phyloP scores from a whole-genome alignment of 192 early-diverging fungal genomes.

The Phycomyces blakesleeanus region DNA sequence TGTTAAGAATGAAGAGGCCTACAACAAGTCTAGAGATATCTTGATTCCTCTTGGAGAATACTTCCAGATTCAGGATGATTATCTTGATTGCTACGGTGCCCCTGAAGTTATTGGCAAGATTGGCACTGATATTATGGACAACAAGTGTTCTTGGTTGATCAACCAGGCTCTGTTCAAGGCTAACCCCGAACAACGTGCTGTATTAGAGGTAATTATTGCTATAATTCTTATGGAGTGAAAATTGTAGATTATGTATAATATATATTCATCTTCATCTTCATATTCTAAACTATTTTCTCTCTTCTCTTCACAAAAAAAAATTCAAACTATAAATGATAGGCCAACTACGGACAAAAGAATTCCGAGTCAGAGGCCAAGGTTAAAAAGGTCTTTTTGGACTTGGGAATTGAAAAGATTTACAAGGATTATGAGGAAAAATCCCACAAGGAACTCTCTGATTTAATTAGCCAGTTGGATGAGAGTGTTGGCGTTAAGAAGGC shows the following conservation, averaged over 20 bases:
- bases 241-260: too few relatives aligned
- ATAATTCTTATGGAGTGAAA: too few relatives aligned
- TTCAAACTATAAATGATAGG: slow-evolving; percentile 20
- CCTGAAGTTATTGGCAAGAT: slow-evolving; percentile 96
- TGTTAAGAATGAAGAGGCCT: slow-evolving; percentile 72
- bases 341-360: slow-evolving; percentile 89
- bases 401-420: slow-evolving; percentile 78
- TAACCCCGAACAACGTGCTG: slow-evolving; percentile 77
- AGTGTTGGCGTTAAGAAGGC: slow-evolving; percentile 64
- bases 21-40: slow-evolving; percentile 78
- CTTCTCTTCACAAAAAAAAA: background rate
- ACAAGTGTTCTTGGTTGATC: slow-evolving; percentile 99
- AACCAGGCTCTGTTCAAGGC: slow-evolving; percentile 83
- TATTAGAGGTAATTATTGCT: slow-evolving; percentile 58
- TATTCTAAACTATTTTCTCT: too few relatives aligned
- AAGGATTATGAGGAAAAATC: slow-evolving; percentile 87
- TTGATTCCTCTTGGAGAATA: slow-evolving; percentile 95
- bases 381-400: slow-evolving; percentile 80
- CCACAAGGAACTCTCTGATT: slow-evolving; percentile 61
- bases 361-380: slow-evolving; percentile 72
- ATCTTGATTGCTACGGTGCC: slow-evolving; percentile 92
- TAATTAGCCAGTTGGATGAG: slow-evolving; percentile 84
- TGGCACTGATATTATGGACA: slow-evolving; percentile 99
- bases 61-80: slow-evolving; percentile 99
- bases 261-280: too few relatives aligned